These are phyloP conservation scores for Aegilops bicornis DNA, from an alignment of 176 grass and related monocot genomes.

Conservation along the genomic window DNA sequence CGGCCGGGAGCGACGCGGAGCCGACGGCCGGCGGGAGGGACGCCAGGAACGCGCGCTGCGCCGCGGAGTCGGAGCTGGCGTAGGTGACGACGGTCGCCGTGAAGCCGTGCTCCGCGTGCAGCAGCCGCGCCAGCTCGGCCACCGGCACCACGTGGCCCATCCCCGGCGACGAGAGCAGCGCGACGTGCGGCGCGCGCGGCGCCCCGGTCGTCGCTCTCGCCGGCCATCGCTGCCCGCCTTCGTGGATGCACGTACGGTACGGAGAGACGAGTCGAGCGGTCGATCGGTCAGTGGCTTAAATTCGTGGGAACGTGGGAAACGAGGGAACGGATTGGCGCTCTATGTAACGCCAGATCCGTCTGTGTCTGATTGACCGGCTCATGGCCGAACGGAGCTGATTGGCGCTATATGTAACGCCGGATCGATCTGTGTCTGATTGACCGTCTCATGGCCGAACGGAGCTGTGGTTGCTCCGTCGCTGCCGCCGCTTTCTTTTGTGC, in stretches of 20 bases:
- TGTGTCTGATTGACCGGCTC: not conserved
- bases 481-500: no score
- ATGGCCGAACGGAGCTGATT: not conserved
- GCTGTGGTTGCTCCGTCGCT: not conserved
- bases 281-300: no score
- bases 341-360: not conserved
- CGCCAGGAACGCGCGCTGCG: constrained; percentile 22
- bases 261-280: not conserved
- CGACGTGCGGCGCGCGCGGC: constrained; percentile 37
- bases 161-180: constrained; percentile 44
- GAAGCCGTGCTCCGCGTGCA: constrained; percentile 47
- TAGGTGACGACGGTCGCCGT: constrained; percentile 52
- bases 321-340: not conserved
- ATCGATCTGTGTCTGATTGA: not conserved
- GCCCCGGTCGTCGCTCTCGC: not conserved
- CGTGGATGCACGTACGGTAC: not conserved
- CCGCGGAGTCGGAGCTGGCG: constrained; percentile 19
- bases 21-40: constrained; percentile 33
- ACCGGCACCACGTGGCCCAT: constrained; percentile 62
- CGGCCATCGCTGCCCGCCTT: not conserved
- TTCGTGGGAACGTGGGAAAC: not conserved
- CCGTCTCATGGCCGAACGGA: not conserved
- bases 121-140: constrained; percentile 44
- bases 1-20: constrained; percentile 30
- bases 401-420: not conserved